Evolutionary conservation across 371 early-diverging fungal genomes (phyloP).

Genomic region (Apophysomyces elegans): DNA sequence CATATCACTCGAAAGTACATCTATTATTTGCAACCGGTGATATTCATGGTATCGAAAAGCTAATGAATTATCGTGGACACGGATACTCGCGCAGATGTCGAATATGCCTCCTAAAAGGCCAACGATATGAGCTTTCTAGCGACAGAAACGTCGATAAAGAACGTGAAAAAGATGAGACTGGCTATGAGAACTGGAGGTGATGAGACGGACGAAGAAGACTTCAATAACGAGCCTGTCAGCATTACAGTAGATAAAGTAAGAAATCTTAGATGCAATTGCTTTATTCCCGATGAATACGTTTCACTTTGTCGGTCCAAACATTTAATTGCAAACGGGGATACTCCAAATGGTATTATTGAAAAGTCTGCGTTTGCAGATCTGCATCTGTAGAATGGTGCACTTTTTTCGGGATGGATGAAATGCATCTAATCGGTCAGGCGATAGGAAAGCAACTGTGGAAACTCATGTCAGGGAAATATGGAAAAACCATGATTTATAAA

Average conservation of each 20-base stretch:
- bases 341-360: neutral
- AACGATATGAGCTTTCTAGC: neutral
- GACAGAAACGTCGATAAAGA: neutral
- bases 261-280: neutral
- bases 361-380: neutral
- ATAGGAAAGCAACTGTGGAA: neutral
- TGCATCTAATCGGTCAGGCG: neutral
- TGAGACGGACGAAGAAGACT: neutral
- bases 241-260: neutral
- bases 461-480: neutral
- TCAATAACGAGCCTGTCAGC: neutral
- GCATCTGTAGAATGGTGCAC: neutral
- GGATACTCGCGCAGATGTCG: neutral
- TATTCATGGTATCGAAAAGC: neutral
- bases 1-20: neutral
- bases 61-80: neutral
- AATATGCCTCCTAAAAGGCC: neutral
- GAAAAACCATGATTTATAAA: neutral
- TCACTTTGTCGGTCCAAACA: neutral
- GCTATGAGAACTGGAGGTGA: neutral
- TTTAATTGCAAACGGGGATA: neutral
- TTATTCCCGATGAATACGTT: neutral
- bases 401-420: neutral
- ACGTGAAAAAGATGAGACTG: neutral
- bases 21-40: neutral